phyloP scores from a whole-genome alignment of 768 basidiomycete species.

The Lactarius quietus region DNA sequence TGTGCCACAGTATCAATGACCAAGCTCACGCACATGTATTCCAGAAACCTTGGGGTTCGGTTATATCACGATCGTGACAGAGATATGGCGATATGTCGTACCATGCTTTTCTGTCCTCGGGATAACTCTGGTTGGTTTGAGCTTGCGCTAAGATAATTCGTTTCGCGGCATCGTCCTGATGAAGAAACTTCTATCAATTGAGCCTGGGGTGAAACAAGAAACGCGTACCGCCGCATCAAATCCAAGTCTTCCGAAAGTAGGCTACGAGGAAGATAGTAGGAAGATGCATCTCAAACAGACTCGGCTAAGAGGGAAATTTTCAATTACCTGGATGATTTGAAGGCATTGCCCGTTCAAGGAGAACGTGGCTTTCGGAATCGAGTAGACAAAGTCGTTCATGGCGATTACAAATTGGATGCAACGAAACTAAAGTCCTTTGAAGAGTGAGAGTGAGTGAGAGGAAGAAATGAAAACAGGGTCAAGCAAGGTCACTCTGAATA shows the following conservation, averaged over 20 bases:
- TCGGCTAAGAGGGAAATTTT: neutral
- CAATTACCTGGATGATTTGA: conserved; percentile 11
- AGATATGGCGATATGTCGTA: neutral
- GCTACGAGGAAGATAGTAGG: neutral
- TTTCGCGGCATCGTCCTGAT: conserved; percentile 10
- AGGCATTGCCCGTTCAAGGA: conserved; percentile 6
- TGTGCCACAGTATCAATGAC: neutral
- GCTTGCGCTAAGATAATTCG: conserved; percentile 5
- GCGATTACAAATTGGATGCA: neutral
- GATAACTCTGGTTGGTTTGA: conserved; percentile 11
- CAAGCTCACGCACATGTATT: conserved; percentile 5
- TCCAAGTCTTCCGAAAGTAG: conserved; percentile 8
- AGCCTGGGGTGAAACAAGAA: neutral
- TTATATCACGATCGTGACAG: neutral
- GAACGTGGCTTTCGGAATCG: conserved; percentile 9
- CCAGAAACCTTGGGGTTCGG: neutral
- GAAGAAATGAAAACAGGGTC: neutral
- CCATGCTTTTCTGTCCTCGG: conserved; percentile 9
- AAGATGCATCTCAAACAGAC: neutral
- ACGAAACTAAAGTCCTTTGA: neutral
- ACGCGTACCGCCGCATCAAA: conserved; percentile 9
- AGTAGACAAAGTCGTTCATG: conserved; percentile 16
- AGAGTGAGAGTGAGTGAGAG: neutral
- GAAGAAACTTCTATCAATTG: neutral
- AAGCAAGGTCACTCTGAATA: neutral